These are phyloP conservation scores for Piloderma croceum DNA, from an alignment of 768 basidiomycete species.

Conservation along the genomic window DNA sequence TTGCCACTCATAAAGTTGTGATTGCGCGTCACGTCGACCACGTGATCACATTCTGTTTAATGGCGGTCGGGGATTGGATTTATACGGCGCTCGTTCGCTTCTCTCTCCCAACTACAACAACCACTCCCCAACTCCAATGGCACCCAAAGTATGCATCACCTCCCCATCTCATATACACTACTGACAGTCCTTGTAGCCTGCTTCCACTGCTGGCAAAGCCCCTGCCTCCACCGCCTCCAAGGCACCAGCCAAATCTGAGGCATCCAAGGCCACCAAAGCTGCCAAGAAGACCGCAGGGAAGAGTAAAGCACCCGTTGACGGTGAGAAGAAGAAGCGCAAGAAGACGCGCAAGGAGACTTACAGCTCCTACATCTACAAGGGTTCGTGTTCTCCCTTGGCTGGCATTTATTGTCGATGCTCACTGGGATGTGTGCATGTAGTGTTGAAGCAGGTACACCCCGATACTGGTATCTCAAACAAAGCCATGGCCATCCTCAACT, in stretches of 20 bases:
- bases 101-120: no score
- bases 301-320: slow-evolving; percentile 42
- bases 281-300: slow-evolving; percentile 61
- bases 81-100: no score
- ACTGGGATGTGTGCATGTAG: slow-evolving; percentile 29
- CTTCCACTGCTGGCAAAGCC: slow-evolving; percentile 34
- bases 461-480: slow-evolving; percentile 93
- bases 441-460: slow-evolving; percentile 88
- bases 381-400: slow-evolving; percentile 27
- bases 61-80: no score
- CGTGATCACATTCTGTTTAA: no score
- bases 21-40: no score
- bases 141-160: slow-evolving; percentile 28
- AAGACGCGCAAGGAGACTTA: slow-evolving; percentile 81
- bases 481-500: slow-evolving; percentile 79
- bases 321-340: slow-evolving; percentile 76
- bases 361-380: slow-evolving; percentile 83
- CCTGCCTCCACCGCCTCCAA: slow-evolving; percentile 37
- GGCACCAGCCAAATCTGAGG: slow-evolving; percentile 25
- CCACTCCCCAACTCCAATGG: slow-evolving; percentile 30
- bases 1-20: no score
- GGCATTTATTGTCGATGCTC: neutral
- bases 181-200: slow-evolving; percentile 30
- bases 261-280: slow-evolving; percentile 45
- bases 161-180: slow-evolving; percentile 4